These are phyloP conservation scores for Picea sitchensis DNA, from an alignment of 75 land plant species.

Conservation along the genomic window DNA sequence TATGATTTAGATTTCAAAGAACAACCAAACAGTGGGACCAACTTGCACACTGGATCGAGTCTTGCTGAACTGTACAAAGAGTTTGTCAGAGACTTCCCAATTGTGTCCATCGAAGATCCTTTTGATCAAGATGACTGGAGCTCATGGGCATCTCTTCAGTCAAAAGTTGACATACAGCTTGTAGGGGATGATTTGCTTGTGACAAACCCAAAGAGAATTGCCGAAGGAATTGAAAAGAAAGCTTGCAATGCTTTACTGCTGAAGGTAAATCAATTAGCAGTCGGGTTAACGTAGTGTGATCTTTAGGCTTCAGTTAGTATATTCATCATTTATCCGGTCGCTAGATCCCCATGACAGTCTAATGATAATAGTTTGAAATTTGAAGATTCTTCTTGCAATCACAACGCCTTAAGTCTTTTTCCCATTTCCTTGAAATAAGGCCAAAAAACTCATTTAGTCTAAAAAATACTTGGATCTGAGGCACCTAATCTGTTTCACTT, in stretches of 20 bases:
- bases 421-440: too few relatives aligned
- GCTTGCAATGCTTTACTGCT: slow-evolving; percentile 90
- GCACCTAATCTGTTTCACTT: neutral
- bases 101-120: slow-evolving; percentile 97
- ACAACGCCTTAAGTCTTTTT: too few relatives aligned
- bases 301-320: neutral
- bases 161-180: slow-evolving; percentile 71
- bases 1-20: slow-evolving; percentile 94
- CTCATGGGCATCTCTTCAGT: slow-evolving; percentile 73
- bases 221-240: slow-evolving; percentile 76
- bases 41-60: slow-evolving; percentile 53
- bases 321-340: neutral
- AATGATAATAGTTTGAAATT: slow-evolving; percentile 1
- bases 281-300: neutral
- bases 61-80: slow-evolving; percentile 82
- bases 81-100: slow-evolving; percentile 84
- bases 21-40: slow-evolving; percentile 82
- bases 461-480: neutral
- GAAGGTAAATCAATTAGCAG: slow-evolving; percentile 45
- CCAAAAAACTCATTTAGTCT: too few relatives aligned
- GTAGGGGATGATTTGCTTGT: slow-evolving; percentile 97
- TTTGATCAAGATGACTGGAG: slow-evolving; percentile 98
- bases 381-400: neutral
- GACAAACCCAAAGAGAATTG: slow-evolving; percentile 89
- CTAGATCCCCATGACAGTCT: neutral